A percentile compares a stretch with the other conserved stretches of the same genome.
Conservation (phyloP, 2,329 filamentous ascomycete species). For the Lomentospora prolificans region DNA sequence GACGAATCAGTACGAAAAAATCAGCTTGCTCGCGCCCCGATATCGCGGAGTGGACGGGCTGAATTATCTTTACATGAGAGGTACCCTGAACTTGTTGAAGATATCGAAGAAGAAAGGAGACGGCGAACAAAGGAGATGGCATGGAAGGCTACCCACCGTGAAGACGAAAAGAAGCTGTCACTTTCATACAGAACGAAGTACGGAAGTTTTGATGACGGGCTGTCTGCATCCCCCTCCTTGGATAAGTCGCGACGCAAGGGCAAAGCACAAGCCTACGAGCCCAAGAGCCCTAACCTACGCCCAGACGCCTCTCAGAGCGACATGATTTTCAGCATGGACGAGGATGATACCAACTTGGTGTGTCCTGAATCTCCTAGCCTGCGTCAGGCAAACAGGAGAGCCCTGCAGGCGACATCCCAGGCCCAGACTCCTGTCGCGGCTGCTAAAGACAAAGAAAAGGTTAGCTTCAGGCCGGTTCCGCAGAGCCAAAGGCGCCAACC, state of each 20-base stretch:
- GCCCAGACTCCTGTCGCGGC: neutral
- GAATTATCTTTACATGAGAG: slow-evolving; percentile 56
- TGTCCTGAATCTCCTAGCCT: neutral
- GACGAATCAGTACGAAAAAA: slow-evolving; percentile 73
- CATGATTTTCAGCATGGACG: slow-evolving; percentile 92
- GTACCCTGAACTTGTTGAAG: slow-evolving; percentile 51
- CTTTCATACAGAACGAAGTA: slow-evolving; percentile 51
- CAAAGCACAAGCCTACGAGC: slow-evolving; percentile 40
- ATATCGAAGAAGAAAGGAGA: slow-evolving; percentile 59
- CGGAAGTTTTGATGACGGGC: slow-evolving; percentile 56
- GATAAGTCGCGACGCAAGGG: slow-evolving; percentile 38
- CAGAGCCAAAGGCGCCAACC: slow-evolving; percentile 4
- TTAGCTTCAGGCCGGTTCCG: neutral
- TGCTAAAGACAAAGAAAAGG: neutral
- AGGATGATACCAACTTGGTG: slow-evolving; percentile 40
- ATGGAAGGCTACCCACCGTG: slow-evolving; percentile 51
- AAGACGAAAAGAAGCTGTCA: slow-evolving; percentile 54
- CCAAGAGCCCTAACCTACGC: slow-evolving; percentile 56
- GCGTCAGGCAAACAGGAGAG: slow-evolving; percentile 1
- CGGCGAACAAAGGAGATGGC: slow-evolving; percentile 68
- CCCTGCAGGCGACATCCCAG: neutral
- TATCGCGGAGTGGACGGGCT: slow-evolving; percentile 65
- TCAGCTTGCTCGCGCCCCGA: slow-evolving; percentile 67
- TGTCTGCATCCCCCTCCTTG: slow-evolving; percentile 26
- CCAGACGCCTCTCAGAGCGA: slow-evolving; percentile 62